Evolutionary conservation across 2,329 filamentous ascomycete species (phyloP).

Genomic region (Fusarium nematophilum): DNA sequence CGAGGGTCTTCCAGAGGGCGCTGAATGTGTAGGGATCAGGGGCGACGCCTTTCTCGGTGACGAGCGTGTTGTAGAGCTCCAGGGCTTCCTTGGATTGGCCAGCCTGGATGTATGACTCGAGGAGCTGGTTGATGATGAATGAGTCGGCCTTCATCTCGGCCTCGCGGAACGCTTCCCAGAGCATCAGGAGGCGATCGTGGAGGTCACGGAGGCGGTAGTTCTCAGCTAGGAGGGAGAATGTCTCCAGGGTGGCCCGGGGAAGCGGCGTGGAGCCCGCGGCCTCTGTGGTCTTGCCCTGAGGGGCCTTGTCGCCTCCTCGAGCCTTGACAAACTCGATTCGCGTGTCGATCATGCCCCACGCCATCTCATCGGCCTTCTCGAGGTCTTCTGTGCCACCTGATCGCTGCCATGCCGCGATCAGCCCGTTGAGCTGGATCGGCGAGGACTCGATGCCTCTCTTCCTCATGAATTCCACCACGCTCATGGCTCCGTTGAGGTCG

Average conservation of each 20-base stretch:
- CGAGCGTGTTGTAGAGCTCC: conserved; percentile 66
- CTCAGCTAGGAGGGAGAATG: conserved; percentile 79
- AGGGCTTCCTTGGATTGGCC: conserved; percentile 66
- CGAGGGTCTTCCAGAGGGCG: conserved; percentile 72
- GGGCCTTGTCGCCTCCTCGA: conserved; percentile 46
- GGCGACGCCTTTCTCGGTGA: conserved; percentile 58
- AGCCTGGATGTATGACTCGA: conserved; percentile 73
- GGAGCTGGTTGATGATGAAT: conserved; percentile 83
- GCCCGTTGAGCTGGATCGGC: conserved; percentile 81
- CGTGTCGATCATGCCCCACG: conserved; percentile 80
- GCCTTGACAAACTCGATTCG: conserved; percentile 72
- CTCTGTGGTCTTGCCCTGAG: neutral
- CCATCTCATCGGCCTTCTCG: conserved; percentile 73
- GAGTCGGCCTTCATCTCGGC: conserved; percentile 75
- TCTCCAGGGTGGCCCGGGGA: conserved; percentile 77
- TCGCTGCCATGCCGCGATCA: conserved; percentile 83
- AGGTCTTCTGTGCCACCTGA: conserved; percentile 65
- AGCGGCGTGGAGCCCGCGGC: conserved; percentile 40
- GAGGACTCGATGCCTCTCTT: conserved; percentile 74
- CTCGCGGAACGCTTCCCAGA: conserved; percentile 71
- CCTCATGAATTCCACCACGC: conserved; percentile 82
- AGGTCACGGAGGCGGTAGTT: conserved; percentile 75
- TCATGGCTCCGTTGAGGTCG: conserved; percentile 75
- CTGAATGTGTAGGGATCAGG: conserved; percentile 78
- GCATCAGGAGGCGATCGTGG: conserved; percentile 65